Evolutionary conservation across 495 filamentous ascomycete species (phyloP).

Genomic region (Penicillium riverlandense): DNA sequence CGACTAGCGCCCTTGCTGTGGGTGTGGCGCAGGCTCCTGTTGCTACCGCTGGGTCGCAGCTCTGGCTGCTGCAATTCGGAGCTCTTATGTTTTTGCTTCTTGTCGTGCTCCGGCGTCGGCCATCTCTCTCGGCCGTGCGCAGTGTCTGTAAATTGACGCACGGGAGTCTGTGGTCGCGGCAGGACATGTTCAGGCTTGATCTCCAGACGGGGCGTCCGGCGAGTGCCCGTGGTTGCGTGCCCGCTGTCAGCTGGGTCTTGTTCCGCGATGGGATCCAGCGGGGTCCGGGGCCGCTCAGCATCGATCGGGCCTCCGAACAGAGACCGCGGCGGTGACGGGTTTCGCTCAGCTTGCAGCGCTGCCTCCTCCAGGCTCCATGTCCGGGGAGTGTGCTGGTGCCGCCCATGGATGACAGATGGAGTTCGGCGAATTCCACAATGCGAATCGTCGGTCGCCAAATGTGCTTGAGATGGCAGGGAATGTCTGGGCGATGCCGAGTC

Average conservation of each 20-base stretch:
- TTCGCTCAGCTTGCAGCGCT: slow-evolving; percentile 9
- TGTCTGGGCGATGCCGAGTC: slow-evolving; percentile 7
- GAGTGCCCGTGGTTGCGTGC: slow-evolving; percentile 13
- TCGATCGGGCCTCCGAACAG: slow-evolving; percentile 17
- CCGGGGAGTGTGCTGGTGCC: slow-evolving; percentile 19
- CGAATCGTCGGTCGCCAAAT: slow-evolving; percentile 5
- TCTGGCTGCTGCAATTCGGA: slow-evolving; percentile 18
- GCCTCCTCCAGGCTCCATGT: slow-evolving; percentile 30
- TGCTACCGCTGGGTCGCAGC: slow-evolving; percentile 25
- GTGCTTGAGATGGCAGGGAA: slow-evolving; percentile 11
- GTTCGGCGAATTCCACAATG: slow-evolving; percentile 26
- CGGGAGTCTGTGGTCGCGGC: slow-evolving; percentile 33
- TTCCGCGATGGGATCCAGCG: slow-evolving; percentile 33
- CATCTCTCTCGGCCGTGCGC: slow-evolving; percentile 41
- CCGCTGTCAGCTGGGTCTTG: slow-evolving; percentile 24
- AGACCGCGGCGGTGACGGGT: slow-evolving; percentile 19
- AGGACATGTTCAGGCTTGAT: slow-evolving; percentile 37
- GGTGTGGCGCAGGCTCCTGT: slow-evolving; percentile 55
- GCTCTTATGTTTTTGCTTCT: slow-evolving; percentile 6
- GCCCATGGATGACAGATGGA: slow-evolving; percentile 31
- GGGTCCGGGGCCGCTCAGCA: slow-evolving; percentile 28
- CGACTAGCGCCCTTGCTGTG: slow-evolving; percentile 66
- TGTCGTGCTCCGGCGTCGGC: slow-evolving; percentile 43
- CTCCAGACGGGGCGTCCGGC: slow-evolving; percentile 34
- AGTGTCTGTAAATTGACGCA: slow-evolving; percentile 45